Evolutionary conservation across 164 flowering plant genomes (phyloP).

Genomic region (Stephania yunnanensis): DNA sequence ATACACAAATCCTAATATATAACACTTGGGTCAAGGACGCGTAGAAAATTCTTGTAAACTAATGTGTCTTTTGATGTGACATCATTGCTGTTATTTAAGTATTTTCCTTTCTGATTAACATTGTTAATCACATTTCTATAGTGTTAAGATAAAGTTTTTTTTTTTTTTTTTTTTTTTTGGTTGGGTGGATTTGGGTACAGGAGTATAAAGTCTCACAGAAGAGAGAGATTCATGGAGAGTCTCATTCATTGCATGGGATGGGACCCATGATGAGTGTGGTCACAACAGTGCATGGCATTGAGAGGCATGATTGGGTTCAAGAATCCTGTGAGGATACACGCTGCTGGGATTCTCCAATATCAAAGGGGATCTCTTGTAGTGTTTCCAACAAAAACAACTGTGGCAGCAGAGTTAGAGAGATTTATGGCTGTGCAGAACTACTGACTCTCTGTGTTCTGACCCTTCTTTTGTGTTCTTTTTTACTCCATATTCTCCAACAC

Average conservation of each 20-base stretch:
- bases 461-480: not conserved
- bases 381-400: not conserved
- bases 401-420: not conserved
- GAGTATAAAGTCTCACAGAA: not conserved
- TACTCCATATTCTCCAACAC: not conserved
- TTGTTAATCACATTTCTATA: no score
- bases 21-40: no score
- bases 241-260: not conserved
- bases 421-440: not conserved
- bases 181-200: constrained; percentile 2
- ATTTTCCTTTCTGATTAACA: no score
- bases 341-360: not conserved
- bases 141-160: not conserved
- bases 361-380: not conserved
- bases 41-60: no score
- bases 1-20: no score
- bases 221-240: not conserved
- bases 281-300: not conserved
- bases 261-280: not conserved
- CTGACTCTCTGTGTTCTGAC: not conserved
- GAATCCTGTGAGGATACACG: not conserved
- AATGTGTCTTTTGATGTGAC: no score
- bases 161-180: not conserved
- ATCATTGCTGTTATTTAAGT: no score
- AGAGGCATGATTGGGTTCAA: constrained; percentile 1